Evolutionary conservation across 2,329 filamentous ascomycete genomes (phyloP), one percentile per base, ranked within the genome.

Genomic region (Aureobasidium sp.): DNA sequence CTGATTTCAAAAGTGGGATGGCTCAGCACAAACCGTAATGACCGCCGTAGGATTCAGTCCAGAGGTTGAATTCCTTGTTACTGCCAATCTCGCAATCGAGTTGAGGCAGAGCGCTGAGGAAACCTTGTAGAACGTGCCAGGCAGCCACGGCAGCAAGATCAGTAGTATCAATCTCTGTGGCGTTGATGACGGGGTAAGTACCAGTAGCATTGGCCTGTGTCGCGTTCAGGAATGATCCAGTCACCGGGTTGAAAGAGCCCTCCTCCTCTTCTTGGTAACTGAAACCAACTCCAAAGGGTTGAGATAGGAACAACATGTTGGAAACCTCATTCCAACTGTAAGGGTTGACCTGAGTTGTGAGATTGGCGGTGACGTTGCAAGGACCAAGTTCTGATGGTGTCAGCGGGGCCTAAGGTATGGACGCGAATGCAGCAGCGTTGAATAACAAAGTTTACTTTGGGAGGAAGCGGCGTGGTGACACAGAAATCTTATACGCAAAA

Each of bases 301-400:
- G 87, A 63, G 86, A 87, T 59, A 91, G 79, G 76, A 89, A 90
- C 13, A 91, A 77, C 75, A 91, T 78, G 72, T 89, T 90, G 42
- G 83, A 86, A 31, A 84, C 83, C 67, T 88, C 84, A 70, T 83
- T 88, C 86, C 87, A 91, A 11, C 83, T 83, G 76, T 88, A 85
- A 6, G 86, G 86, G 71, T 91, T 91, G 73, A 79, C 50, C 64
- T 72, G 53, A 25, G 71, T 78, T 7, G 69, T 75, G 25, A 75
- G 61, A 61, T 79, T 72, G 43, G 72, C 72, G 8, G 75, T 78
- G 31, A 83, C 71, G 66, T 76, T 76, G 70, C 80, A 82, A 51
- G 80, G 80, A 15, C 80, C 80, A 67, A 85, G 82, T 70, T 88
- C 88, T 62, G 48, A 36, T 20, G 13, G 18, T 33, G 48, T 53